Percentiles rank a stretch among this genome's conserved stretches.
phyloP scores from a whole-genome alignment of 805 yeast species.

The Torulaspora franciscae region DNA sequence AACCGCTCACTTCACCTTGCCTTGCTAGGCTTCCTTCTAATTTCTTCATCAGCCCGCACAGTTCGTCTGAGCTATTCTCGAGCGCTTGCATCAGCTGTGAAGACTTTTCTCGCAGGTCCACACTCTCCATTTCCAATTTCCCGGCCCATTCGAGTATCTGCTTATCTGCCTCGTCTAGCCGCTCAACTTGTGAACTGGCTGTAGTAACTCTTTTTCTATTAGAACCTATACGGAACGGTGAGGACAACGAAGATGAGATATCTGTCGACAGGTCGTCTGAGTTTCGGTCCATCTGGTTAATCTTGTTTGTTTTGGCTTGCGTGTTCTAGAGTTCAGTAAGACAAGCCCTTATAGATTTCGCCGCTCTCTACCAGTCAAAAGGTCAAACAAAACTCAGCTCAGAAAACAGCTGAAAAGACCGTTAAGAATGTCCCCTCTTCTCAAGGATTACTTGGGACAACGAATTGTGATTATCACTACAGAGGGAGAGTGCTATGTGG shows the following conservation, averaged over 20 bases:
- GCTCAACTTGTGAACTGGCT: slow-evolving; percentile 13
- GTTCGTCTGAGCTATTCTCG: slow-evolving; percentile 16
- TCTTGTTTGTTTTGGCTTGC: background rate
- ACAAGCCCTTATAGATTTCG: background rate
- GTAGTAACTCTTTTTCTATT: slow-evolving; percentile 1
- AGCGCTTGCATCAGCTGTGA: slow-evolving; percentile 17
- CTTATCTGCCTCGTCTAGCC: slow-evolving; percentile 30
- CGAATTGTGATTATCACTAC: slow-evolving; percentile 52
- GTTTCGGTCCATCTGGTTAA: slow-evolving; percentile 3
- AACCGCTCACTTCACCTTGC: slow-evolving; percentile 15
- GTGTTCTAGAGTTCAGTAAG: background rate
- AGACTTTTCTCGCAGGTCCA: slow-evolving; percentile 39
- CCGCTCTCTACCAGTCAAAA: background rate
- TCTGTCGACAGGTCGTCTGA: slow-evolving; percentile 12
- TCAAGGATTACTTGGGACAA: slow-evolving; percentile 37
- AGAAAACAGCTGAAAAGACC: background rate
- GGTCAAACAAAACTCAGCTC: background rate
- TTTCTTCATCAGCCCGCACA: slow-evolving; percentile 12
- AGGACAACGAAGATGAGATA: slow-evolving; percentile 13
- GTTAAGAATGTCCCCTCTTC: slow-evolving; percentile 32
- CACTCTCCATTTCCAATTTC: slow-evolving; percentile 45
- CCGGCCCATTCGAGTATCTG: slow-evolving; percentile 47
- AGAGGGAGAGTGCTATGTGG: slow-evolving; percentile 50
- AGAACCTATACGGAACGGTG: slow-evolving; percentile 11
- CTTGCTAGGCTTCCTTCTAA: slow-evolving; percentile 7